These are phyloP conservation scores for Populus pruinosa DNA, from an alignment of 345 rosid genomes.

Conservation along the genomic window DNA sequence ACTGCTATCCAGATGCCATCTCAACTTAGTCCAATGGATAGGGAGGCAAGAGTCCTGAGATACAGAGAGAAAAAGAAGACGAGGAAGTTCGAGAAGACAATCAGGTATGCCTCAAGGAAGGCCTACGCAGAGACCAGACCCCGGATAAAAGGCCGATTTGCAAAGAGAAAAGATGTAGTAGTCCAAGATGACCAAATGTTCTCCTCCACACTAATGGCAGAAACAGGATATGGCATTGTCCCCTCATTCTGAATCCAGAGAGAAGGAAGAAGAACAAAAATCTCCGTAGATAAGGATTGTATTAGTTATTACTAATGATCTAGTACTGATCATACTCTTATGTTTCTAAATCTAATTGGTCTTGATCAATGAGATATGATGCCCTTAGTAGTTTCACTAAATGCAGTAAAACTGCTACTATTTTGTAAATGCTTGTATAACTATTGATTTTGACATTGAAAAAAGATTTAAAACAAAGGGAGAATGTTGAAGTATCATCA, in stretches of 20 bases:
- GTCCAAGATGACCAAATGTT: constrained; percentile 64
- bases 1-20: constrained; percentile 50
- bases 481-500: neutral
- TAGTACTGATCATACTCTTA: constrained; percentile 13
- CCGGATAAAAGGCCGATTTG: constrained; percentile 86
- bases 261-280: neutral
- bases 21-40: constrained; percentile 71
- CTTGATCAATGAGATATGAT: constrained; percentile 15
- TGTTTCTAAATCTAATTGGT: constrained; percentile 20
- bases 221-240: constrained; percentile 63
- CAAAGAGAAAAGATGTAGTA: constrained; percentile 63
- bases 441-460: constrained; percentile 9
- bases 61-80: constrained; percentile 95
- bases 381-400: constrained; percentile 13
- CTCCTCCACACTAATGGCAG: constrained; percentile 48
- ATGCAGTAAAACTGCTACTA: constrained; percentile 5
- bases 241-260: constrained; percentile 54
- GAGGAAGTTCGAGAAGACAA: constrained; percentile 87
- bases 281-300: constrained; percentile 3
- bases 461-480: neutral
- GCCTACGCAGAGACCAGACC: constrained; percentile 96
- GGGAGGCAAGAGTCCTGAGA: constrained; percentile 87
- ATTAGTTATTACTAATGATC: constrained; percentile 17
- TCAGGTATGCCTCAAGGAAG: constrained; percentile 94
- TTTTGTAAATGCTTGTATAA: constrained; percentile 31